Evolutionary conservation across 169 alveolate genomes (phyloP), one percentile per base, ranked within the genome.

Genomic region (Plasmodium sp.): DNA sequence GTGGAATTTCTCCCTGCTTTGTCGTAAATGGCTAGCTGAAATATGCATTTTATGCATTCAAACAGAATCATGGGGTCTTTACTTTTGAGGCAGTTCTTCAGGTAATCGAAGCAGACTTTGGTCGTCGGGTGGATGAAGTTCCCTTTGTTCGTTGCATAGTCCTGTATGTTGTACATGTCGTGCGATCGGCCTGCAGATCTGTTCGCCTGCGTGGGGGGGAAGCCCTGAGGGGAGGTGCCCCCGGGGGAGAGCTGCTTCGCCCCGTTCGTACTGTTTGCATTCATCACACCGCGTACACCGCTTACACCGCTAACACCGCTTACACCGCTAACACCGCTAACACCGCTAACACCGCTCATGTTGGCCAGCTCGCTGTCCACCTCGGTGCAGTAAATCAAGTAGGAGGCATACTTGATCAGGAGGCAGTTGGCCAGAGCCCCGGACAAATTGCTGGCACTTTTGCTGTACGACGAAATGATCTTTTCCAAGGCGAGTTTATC

Each of bases 401-500:
- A 67, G 5, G 81, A 34, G 4, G 94, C 96, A 48, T 82, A 93
- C 58, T 96, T 94, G 22, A 96, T 93, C 39, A 96, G 95, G 51
- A 95, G 95, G 88, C 96, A 96, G 85, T 95, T 97, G 16, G 97
- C 97, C 73, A 93, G 83, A 6, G 97, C 97, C 41, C 96, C 94
- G 41, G 90, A 54, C 41, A 80, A 43, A 16, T 96, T 96, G 45
- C 62, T 81, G 51, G 88, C 79, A 14, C 51, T 90, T 84, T 92
- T 95, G 56, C 82, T 82, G 34, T 77, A 88, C 41, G 91, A 92
- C 62, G 93, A 92, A 10, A 94, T 88, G 41, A 96, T 96, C 90
- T 96, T 97, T 94, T 97, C 98, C 81, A 96, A 91, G 33, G 98
- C 98, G 81, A 97, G 85, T 67, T 97, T 96, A 79, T 97, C 99